Conservation (phyloP, 805 yeast genomes). For the Candida stauntonica region DNA sequence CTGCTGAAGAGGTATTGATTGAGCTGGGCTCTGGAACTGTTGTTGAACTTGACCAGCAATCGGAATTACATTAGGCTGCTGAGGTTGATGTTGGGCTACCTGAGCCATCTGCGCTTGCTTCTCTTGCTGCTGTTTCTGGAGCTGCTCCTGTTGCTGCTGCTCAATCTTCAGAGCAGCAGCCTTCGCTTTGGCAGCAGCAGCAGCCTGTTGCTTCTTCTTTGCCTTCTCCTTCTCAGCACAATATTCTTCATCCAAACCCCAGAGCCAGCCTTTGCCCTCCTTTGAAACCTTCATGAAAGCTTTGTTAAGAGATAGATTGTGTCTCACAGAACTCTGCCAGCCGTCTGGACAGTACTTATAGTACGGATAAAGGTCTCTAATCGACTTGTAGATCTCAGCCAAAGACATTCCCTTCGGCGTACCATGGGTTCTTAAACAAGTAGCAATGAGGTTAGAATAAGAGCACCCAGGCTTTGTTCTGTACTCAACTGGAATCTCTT, state of each 20-base stretch:
- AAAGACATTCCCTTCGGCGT: constrained; percentile 72
- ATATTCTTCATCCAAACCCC: constrained; percentile 87
- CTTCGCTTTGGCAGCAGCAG: constrained; percentile 55
- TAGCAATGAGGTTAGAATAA: constrained; percentile 75
- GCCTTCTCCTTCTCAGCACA: constrained; percentile 76
- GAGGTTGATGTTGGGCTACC: constrained; percentile 10
- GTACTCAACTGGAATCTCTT: constrained; percentile 86
- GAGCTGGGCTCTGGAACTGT: too few relatives aligned
- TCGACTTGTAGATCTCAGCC: constrained; percentile 81
- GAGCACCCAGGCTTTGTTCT: constrained; percentile 81
- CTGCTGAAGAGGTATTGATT: too few relatives aligned
- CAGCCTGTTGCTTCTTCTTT: constrained; percentile 62
- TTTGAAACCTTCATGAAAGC: constrained; percentile 77
- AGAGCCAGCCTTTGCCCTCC: constrained; percentile 92
- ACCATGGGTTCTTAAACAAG: constrained; percentile 65
- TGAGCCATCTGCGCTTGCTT: constrained; percentile 24
- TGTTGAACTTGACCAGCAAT: too few relatives aligned
- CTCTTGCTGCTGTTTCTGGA: constrained; percentile 27
- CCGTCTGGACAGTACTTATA: constrained; percentile 94
- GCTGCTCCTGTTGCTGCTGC: constrained; percentile 44
- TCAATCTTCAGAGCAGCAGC: constrained; percentile 51
- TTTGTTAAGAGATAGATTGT: constrained; percentile 81
- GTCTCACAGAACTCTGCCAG: constrained; percentile 94
- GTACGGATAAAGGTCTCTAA: constrained; percentile 85
- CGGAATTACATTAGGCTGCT: neutral